Percentiles rank a stretch among this genome's conserved stretches.
Conservation (phyloP, 345 rosid species). For the Camelina hispida region DNA sequence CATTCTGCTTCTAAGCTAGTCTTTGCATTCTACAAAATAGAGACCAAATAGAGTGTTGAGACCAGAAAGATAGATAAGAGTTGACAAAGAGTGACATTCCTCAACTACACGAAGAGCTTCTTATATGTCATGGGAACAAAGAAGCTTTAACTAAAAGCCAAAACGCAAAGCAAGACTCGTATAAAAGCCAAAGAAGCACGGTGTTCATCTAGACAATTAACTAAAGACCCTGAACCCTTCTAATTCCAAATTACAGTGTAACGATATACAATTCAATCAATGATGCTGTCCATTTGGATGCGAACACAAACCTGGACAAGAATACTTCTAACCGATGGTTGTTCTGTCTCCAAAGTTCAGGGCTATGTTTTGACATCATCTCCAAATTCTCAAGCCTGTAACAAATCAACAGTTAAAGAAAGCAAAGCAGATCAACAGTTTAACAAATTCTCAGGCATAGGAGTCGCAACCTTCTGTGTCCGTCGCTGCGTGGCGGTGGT, state of each 20-base stretch:
- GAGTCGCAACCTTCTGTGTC: too few species aligned
- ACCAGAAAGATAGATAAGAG: slow-evolving; percentile 11
- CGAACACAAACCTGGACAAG: slow-evolving; percentile 62
- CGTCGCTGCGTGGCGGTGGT: too few species aligned
- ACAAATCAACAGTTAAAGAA: slow-evolving; percentile 24
- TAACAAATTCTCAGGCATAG: too few species aligned
- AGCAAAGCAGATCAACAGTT: slow-evolving; percentile 8
- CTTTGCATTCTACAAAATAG: slow-evolving; percentile 69
- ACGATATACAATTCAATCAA: not conserved
- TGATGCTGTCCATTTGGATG: slow-evolving; percentile 1
- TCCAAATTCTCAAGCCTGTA: slow-evolving; percentile 94
- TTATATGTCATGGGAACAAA: slow-evolving; percentile 15
- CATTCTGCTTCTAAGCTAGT: slow-evolving; percentile 77
- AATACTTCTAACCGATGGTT: slow-evolving; percentile 71
- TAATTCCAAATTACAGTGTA: not conserved
- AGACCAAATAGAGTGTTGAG: slow-evolving; percentile 16
- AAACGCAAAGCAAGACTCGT: slow-evolving; percentile 1
- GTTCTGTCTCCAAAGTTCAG: slow-evolving; percentile 83
- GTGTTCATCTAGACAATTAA: slow-evolving; percentile 22
- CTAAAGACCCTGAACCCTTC: not conserved
- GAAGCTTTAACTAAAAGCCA: not conserved
- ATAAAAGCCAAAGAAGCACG: slow-evolving; percentile 21
- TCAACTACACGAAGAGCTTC: slow-evolving; percentile 12
- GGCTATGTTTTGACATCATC: slow-evolving; percentile 77
- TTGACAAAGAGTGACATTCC: slow-evolving; percentile 17